Evolutionary conservation across 306 rosid species (phyloP).

Genomic region (Pterocarpus santalinus): DNA sequence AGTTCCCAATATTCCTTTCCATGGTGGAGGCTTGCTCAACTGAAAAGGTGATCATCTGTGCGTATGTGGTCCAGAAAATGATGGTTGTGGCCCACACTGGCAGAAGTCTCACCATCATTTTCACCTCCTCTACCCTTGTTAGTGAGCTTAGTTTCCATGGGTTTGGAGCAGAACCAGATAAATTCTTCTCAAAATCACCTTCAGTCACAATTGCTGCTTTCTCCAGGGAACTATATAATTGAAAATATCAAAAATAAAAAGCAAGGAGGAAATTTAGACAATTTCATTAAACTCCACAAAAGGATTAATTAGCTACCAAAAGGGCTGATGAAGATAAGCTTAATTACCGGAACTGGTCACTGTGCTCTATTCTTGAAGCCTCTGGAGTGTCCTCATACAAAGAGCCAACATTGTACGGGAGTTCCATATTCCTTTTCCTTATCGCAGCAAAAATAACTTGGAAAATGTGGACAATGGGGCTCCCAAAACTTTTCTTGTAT

Average conservation of each 20-base stretch:
- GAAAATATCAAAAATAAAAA: not conserved
- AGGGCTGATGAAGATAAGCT: slow-evolving; percentile 35
- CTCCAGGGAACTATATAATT: slow-evolving; percentile 70
- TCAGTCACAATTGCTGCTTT: slow-evolving; percentile 78
- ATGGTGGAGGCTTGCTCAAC: slow-evolving; percentile 96
- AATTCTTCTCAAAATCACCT: slow-evolving; percentile 63
- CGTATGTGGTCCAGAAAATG: slow-evolving; percentile 89
- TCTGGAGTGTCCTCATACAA: slow-evolving; percentile 79
- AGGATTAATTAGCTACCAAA: not conserved
- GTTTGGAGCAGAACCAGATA: slow-evolving; percentile 57
- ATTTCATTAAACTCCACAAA: not conserved
- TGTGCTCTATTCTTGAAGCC: slow-evolving; percentile 67
- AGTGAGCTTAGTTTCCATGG: slow-evolving; percentile 84
- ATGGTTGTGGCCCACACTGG: slow-evolving; percentile 98
- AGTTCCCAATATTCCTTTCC: slow-evolving; percentile 69
- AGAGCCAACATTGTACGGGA: slow-evolving; percentile 51
- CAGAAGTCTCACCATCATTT: slow-evolving; percentile 83
- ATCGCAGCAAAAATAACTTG: slow-evolving; percentile 77
- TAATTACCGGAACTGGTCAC: slow-evolving; percentile 69
- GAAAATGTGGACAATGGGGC: slow-evolving; percentile 84
- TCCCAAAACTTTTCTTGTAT: slow-evolving; percentile 78
- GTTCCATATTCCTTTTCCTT: slow-evolving; percentile 71
- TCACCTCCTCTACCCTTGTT: slow-evolving; percentile 91
- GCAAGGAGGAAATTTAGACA: slow-evolving; percentile 15
- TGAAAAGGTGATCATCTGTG: slow-evolving; percentile 94